Conservation (phyloP, 108 stramenopile species). For the Fistulifera solaris region DNA sequence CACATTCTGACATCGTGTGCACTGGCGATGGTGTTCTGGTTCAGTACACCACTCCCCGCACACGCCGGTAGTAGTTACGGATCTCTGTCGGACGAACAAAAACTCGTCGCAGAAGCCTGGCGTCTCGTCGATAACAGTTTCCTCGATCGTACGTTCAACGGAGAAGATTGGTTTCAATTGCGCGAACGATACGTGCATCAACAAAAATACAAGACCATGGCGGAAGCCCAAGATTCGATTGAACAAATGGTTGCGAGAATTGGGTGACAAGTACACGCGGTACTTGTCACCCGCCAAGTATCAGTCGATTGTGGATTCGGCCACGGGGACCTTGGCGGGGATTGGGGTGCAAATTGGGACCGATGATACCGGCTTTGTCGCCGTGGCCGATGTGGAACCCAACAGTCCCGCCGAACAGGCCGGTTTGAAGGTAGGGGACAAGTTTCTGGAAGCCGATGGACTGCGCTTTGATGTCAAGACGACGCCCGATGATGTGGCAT, state of each 20-base stretch:
- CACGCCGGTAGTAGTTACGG: conserved; percentile 22
- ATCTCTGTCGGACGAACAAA: conserved; percentile 67
- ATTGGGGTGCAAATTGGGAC: conserved; percentile 75
- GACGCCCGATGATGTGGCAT: conserved; percentile 79
- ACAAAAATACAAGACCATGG: conserved; percentile 62
- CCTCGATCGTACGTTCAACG: conserved; percentile 92
- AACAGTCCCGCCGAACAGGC: conserved; percentile 55
- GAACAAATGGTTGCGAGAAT: conserved; percentile 43
- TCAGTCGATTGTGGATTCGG: conserved; percentile 78
- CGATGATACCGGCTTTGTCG: conserved; percentile 22
- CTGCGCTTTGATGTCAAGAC: conserved; percentile 44
- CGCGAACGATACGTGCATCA: conserved; percentile 61
- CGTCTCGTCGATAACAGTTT: conserved; percentile 73
- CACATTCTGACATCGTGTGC: too few species aligned
- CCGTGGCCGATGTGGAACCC: conserved; percentile 72
- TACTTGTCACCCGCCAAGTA: conserved; percentile 90
- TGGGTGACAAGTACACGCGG: conserved; percentile 93
- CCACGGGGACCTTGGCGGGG: conserved; percentile 73
- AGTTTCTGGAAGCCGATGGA: conserved; percentile 73
- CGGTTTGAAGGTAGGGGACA: conserved; percentile 56
- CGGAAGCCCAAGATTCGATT: conserved; percentile 57
- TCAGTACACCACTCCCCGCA: too few species aligned
- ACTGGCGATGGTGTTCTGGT: too few species aligned
- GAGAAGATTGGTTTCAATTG: conserved; percentile 86
- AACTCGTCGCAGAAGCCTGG: conserved; percentile 79